These are phyloP conservation scores for Naganishia albida DNA, from an alignment of 1,284 basidiomycete species.

Conservation along the genomic window DNA sequence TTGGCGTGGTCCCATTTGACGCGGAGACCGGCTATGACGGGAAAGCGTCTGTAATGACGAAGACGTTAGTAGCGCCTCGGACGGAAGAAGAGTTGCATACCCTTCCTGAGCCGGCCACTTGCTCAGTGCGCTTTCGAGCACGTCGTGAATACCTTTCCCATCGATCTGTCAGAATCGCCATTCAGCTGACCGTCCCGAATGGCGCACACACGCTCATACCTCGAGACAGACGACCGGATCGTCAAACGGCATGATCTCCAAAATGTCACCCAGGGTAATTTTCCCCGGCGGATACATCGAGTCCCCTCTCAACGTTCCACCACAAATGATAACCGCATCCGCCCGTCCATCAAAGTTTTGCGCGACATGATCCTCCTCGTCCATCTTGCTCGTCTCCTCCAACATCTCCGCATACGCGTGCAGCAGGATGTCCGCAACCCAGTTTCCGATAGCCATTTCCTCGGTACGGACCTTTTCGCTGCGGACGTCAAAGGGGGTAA, in stretches of 20 bases:
- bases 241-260: conserved; percentile 84
- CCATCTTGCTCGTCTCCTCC: conserved; percentile 38
- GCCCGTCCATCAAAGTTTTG: conserved; percentile 58
- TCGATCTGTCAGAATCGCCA: conserved; percentile 60
- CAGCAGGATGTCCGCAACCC: conserved; percentile 82
- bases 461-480: conserved; percentile 68
- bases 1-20: conserved; percentile 79
- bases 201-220: conserved; percentile 34
- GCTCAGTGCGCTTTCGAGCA: conserved; percentile 71
- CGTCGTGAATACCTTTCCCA: conserved; percentile 77
- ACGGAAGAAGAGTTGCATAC: conserved; percentile 54
- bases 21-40: conserved; percentile 79
- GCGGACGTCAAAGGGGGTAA: conserved; percentile 71
- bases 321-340: conserved; percentile 77
- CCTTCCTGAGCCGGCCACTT: conserved; percentile 91
- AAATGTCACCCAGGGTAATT: conserved; percentile 72
- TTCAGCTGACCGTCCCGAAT: not conserved
- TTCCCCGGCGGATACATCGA: conserved; percentile 79
- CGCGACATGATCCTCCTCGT: conserved; percentile 47
- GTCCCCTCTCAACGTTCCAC: conserved; percentile 85
- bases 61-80: not conserved
- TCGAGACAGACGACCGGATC: conserved; percentile 79
- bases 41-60: conserved; percentile 68
- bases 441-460: conserved; percentile 79
- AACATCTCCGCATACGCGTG: conserved; percentile 83